Conservation (phyloP, 2,329 filamentous ascomycete genomes). For the Gaeumannomyces sp. region DNA sequence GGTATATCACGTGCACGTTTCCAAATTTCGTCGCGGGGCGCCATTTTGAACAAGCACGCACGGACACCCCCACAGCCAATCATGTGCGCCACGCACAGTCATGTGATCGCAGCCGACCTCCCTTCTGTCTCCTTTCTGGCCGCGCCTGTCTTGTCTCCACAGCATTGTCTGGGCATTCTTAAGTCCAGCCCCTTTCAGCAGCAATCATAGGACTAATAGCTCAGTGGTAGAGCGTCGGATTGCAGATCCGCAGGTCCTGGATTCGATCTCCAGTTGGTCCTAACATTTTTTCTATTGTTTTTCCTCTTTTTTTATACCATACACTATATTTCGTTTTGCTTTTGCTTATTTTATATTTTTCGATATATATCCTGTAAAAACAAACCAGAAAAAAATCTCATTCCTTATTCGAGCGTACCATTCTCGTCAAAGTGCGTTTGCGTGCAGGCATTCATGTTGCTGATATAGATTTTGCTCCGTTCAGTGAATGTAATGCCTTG, state of each 20-base stretch:
- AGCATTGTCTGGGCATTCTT: neutral
- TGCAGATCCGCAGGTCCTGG: conserved; percentile 10
- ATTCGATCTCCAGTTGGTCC: conserved; percentile 8
- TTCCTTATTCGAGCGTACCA: no score
- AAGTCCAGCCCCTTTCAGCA: neutral
- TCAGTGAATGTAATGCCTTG: no score
- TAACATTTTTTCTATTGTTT: neutral
- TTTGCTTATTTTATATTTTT: neutral
- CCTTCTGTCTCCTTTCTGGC: neutral
- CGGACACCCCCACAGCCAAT: no score
- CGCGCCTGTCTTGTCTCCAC: neutral
- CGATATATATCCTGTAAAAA: no score
- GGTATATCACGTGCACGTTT: neutral
- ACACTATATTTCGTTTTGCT: neutral
- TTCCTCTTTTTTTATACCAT: neutral
- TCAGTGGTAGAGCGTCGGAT: conserved; percentile 11
- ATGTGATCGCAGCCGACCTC: no score
- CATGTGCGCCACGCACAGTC: no score
- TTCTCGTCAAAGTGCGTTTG: no score
- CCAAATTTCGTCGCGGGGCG: neutral
- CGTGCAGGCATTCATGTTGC: no score
- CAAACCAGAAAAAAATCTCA: no score
- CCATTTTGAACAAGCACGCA: no score
- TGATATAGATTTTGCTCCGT: no score
- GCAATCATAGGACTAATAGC: neutral